Base-by-base conservation (phyloP, 2,329 filamentous ascomycete genomes). In the Claviceps digitariae region DNA sequence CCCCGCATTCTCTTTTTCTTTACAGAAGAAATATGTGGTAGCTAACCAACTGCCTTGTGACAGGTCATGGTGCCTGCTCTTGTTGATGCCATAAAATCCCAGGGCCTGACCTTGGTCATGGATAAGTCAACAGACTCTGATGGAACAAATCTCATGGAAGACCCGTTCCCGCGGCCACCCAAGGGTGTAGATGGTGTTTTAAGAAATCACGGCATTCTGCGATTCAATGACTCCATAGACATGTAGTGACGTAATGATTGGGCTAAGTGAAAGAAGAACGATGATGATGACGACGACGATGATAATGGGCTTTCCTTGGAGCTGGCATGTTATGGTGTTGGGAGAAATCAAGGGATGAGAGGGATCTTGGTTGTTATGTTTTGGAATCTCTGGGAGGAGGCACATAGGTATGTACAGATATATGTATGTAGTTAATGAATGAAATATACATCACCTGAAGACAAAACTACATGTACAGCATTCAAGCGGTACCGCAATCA, bases 41-140 rank as follows among this genome's bases (percentile, higher is more conserved):
- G 44, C 51, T 52, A 15, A 48, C 9, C 29, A 23, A 17, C 23
- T 13, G n/a, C n/a, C n/a, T n/a, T n/a, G 6, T 27, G 2, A 38
- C 9, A 95, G 90, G 87, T 94, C 57, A 89, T 95, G 73, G 90
- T 96, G 9, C 93, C 93, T 1, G 88, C 90, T 2, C 77, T 98
- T 48, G 84, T 95, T 52, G 88, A 94, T 60, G 88, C 90, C 2
- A 91, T 98, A 71, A 97, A 97, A 69, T 89, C 90, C 27, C 87
- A 95, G 49, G 91, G 93, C 27, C 76, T 98, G 50, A 91, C 95
- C 5, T 78, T 98, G 40, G 90, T 98, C 17, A 86, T 88, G 51
- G 91, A 98, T 66, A 88, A 86, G 59, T 88, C 87, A 5, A 77
- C 81, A 54, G 80, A 84, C 57, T 61, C 66, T 45, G 67, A 69